phyloP scores from a whole-genome alignment of 2,329 filamentous ascomycete genomes.

The Rutstroemia sp. region DNA sequence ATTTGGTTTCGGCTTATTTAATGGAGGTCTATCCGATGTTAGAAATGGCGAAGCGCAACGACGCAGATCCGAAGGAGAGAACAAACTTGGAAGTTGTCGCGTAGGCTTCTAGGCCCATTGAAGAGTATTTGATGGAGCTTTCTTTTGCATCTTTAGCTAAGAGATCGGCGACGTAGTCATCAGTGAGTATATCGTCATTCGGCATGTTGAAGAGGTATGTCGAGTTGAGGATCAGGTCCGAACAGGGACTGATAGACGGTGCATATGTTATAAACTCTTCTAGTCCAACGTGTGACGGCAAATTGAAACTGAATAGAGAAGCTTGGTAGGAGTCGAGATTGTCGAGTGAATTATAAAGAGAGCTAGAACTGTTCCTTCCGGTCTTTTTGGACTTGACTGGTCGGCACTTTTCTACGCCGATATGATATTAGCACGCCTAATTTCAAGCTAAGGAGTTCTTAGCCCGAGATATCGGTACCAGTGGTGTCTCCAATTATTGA shows the following conservation, averaged over 20 bases:
- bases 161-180: slow-evolving; percentile 75
- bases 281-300: too few relatives aligned
- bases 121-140: slow-evolving; percentile 65
- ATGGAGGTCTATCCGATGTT: slow-evolving; percentile 33
- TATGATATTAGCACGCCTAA: too few relatives aligned
- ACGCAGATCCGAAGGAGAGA: background rate
- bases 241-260: background rate
- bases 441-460: too few relatives aligned
- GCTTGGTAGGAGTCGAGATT: too few relatives aligned
- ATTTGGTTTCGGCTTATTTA: slow-evolving; percentile 76
- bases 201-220: background rate
- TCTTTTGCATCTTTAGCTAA: slow-evolving; percentile 72
- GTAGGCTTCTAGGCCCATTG: slow-evolving; percentile 66
- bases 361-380: too few relatives aligned
- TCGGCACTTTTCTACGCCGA: too few relatives aligned
- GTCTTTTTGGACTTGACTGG: too few relatives aligned
- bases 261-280: too few relatives aligned
- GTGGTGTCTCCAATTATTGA: background rate
- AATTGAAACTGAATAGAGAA: too few relatives aligned
- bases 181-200: slow-evolving; percentile 41
- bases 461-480: too few relatives aligned
- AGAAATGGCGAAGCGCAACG: slow-evolving; percentile 6
- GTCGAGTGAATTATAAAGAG: too few relatives aligned
- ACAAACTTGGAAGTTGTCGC: slow-evolving; percentile 35
- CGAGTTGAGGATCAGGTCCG: background rate